Percentiles rank a stretch among this genome's conserved stretches.
Evolutionary conservation across 1,139 yeast genomes (phyloP).

Genomic region (Candida sp.): DNA sequence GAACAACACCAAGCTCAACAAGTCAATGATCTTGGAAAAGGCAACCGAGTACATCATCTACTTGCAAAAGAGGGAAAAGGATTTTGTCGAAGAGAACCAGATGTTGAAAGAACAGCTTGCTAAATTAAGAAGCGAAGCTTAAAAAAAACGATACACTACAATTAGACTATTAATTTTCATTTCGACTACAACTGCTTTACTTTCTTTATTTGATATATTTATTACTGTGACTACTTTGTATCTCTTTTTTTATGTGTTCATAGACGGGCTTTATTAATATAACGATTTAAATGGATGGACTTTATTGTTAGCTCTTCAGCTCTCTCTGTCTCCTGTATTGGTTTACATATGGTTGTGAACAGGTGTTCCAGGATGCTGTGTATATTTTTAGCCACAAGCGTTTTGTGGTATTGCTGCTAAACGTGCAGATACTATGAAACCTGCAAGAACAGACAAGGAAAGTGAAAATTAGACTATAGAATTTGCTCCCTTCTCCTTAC

Average conservation of each 20-base stretch:
- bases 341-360: no score
- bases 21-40: constrained; percentile 67
- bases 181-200: neutral
- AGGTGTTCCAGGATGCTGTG: no score
- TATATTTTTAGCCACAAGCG: no score
- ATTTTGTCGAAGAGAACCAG: constrained; percentile 15
- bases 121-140: constrained; percentile 13
- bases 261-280: no score
- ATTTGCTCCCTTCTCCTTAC: no score
- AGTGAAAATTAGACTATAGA: no score
- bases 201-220: neutral
- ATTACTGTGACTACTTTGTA: neutral
- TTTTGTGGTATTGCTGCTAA: no score
- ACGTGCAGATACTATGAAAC: no score
- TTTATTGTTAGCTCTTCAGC: no score
- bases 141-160: neutral
- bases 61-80: constrained; percentile 18
- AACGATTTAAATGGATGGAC: no score
- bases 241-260: neutral
- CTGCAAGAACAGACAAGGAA: no score
- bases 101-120: constrained; percentile 12
- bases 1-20: constrained; percentile 45
- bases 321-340: no score
- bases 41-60: constrained; percentile 64
- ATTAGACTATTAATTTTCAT: constrained; percentile 1